phyloP scores from a whole-genome alignment of 2,329 filamentous ascomycete species.

The Ophiocordyceps camponoti-saundersi region DNA sequence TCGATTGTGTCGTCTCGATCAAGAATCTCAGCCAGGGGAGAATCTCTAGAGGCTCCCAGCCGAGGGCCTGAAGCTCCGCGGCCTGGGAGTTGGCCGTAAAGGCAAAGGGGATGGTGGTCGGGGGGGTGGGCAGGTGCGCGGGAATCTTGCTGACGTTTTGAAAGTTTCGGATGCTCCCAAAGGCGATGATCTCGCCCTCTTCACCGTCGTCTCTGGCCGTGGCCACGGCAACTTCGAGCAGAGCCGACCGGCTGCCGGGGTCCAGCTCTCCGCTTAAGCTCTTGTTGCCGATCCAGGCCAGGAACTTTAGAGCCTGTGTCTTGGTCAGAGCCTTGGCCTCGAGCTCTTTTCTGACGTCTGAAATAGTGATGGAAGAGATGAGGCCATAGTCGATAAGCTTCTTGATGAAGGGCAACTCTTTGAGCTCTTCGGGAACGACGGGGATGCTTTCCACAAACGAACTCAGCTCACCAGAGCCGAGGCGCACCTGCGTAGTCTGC shows the following conservation, averaged over 20 bases:
- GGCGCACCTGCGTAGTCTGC: constrained; percentile 65
- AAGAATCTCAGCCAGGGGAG: constrained; percentile 75
- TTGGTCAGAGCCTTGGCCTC: constrained; percentile 67
- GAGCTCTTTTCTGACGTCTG: constrained; percentile 71
- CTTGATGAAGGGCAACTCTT: constrained; percentile 56
- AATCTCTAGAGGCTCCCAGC: constrained; percentile 74
- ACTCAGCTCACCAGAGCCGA: constrained; percentile 47
- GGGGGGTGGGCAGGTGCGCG: constrained; percentile 62
- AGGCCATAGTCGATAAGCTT: constrained; percentile 73
- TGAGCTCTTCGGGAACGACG: constrained; percentile 62
- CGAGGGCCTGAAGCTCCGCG: constrained; percentile 58
- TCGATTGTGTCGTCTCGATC: constrained; percentile 46
- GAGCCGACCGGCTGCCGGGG: constrained; percentile 41
- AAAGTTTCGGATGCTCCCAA: constrained; percentile 60
- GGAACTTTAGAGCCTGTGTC: constrained; percentile 63
- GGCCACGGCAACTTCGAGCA: constrained; percentile 70
- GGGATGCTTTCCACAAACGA: constrained; percentile 80
- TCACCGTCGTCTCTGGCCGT: constrained; percentile 44
- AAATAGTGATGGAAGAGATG: constrained; percentile 72
- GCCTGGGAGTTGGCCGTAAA: constrained; percentile 56
- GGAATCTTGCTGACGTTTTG: constrained; percentile 66
- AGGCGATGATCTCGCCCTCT: constrained; percentile 55
- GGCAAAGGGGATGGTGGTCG: constrained; percentile 68
- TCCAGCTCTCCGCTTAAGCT: constrained; percentile 59
- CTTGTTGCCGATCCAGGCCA: constrained; percentile 68